Evolutionary conservation across 2,329 filamentous ascomycete species (phyloP), one percentile per base, ranked within the genome.

Genomic region (Paecilomyces sp.): DNA sequence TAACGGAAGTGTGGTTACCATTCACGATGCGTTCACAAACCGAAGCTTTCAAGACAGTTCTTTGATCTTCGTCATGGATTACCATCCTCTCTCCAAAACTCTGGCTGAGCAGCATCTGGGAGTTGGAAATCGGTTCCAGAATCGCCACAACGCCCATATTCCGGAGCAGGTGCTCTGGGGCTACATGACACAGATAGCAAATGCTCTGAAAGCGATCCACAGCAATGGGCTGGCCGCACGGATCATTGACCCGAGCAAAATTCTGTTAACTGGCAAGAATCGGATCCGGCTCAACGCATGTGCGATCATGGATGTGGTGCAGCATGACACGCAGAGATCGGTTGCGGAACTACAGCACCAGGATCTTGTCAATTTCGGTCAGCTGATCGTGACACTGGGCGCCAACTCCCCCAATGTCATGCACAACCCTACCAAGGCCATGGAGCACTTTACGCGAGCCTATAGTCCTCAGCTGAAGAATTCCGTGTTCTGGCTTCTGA

Each of bases 21-120:
- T 96, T 8, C 88, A 96, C 68, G 92, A 97, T 74, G 91, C 91
- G 0, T 99, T 99, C 69, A 99, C 94, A 0, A 95, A 91, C 12
- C 83, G 92, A 62, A 90, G 89, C 28, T 99, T 99, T 74, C 91
- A 91, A 58, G 94, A 97, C 73, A 96, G 91, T 75, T 97, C 94
- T 2, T 83, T 99, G 58, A 89, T 99, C 55, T 89, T 99, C 68
- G 92, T 96, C 25, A 94, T 91, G 62, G 91, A 96, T 72, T 99
- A 96, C 70, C 90, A 94, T 69, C 93, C 94, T 1, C 81, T 94
- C 22, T 91, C 93, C 2, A 95, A 94, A 74, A 96, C 93, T 0
- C 82, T 99, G 25, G 85, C 88, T 34, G 93, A 97, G 69, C 85
- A 90, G 67, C 90, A 97, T 59, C 65, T 79, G 55, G 73, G 73